phyloP scores from a whole-genome alignment of 129 eudicot species.

The Pulicaria dysenterica region DNA sequence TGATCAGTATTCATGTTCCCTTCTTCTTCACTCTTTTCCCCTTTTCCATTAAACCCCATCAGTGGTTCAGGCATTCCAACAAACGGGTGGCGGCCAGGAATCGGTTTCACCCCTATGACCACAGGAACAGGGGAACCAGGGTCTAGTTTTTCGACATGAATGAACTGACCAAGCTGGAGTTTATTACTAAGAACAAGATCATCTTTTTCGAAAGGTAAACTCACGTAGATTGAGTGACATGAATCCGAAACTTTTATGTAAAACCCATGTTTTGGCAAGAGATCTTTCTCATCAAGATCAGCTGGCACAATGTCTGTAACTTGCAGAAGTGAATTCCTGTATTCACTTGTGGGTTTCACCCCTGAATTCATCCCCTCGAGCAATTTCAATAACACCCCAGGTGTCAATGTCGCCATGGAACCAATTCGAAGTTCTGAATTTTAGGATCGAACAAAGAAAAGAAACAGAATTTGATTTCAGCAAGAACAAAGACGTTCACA shows the following conservation, averaged over 20 bases:
- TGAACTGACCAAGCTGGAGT: conserved; percentile 86
- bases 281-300: conserved; percentile 81
- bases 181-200: conserved; percentile 80
- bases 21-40: conserved; percentile 36
- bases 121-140: conserved; percentile 86
- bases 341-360: conserved; percentile 67
- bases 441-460: neutral
- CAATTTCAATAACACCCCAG: conserved; percentile 78
- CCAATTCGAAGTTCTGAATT: neutral
- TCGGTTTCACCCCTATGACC: conserved; percentile 67
- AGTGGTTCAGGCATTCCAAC: conserved; percentile 79
- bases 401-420: conserved; percentile 67
- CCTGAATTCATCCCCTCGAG: conserved; percentile 67
- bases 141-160: conserved; percentile 70
- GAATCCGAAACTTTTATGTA: conserved; percentile 84
- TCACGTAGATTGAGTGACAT: conserved; percentile 72
- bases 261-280: conserved; percentile 85
- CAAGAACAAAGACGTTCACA: no score
- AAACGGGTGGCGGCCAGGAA: conserved; percentile 87
- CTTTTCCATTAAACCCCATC: conserved; percentile 50
- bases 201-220: conserved; percentile 70
- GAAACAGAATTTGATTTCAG: no score
- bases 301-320: conserved; percentile 84
- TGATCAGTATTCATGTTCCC: neutral
- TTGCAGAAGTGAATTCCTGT: conserved; percentile 72